Evolutionary conservation across 2,329 filamentous ascomycete genomes (phyloP).

Genomic region (Penicillium sp.): DNA sequence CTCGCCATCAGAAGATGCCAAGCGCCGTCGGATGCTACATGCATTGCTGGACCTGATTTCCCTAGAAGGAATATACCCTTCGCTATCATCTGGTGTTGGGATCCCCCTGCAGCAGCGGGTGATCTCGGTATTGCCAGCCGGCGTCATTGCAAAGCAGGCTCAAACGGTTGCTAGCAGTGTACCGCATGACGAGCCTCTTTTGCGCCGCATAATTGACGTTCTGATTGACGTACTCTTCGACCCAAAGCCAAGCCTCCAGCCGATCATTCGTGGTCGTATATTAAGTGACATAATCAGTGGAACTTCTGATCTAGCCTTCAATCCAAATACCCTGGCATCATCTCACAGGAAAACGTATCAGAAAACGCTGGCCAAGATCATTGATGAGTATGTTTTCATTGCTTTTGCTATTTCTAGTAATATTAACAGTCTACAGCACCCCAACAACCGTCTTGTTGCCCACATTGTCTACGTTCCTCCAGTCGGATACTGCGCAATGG

Average conservation of each 20-base stretch:
- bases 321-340: conserved; percentile 25
- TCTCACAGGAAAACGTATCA: conserved; percentile 21
- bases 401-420: background rate
- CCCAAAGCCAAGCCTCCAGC: conserved; percentile 36
- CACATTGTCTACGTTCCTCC: conserved; percentile 39
- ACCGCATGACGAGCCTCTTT: conserved; percentile 30
- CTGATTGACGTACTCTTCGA: conserved; percentile 35
- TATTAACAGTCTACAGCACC: conserved; percentile 31
- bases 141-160: conserved; percentile 41
- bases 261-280: conserved; percentile 39
- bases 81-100: conserved; percentile 42
- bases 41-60: conserved; percentile 45
- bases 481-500: conserved; percentile 37
- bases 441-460: conserved; percentile 36
- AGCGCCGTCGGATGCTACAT: conserved; percentile 39
- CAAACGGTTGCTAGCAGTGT: conserved; percentile 15
- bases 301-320: conserved; percentile 39
- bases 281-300: conserved; percentile 43
- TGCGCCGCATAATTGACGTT: conserved; percentile 30
- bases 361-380: conserved; percentile 28
- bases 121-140: conserved; percentile 43
- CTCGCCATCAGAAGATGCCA: conserved; percentile 41
- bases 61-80: conserved; percentile 47
- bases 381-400: conserved; percentile 33
- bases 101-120: conserved; percentile 46